phyloP scores from a whole-genome alignment of 306 rosid genomes.

The Vigna angularis region DNA sequence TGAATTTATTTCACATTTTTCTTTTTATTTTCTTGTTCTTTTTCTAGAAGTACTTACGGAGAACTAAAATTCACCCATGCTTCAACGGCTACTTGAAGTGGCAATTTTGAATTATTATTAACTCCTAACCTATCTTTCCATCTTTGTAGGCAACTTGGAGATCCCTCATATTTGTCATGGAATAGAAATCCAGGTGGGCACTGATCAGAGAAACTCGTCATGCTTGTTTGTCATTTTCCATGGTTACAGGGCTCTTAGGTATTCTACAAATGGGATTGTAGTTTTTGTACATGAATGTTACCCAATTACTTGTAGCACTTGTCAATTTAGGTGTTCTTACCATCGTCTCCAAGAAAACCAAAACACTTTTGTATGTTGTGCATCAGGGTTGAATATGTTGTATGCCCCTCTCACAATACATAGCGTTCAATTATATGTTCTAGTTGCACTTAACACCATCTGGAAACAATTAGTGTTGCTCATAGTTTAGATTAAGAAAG shows the following conservation, averaged over 20 bases:
- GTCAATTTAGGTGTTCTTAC: conserved; percentile 27
- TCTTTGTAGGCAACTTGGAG: conserved; percentile 87
- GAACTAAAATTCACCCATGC: not conserved
- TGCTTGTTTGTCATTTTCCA: conserved; percentile 11
- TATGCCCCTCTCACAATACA: conserved; percentile 33
- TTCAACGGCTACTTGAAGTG: not conserved
- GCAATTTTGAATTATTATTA: not conserved
- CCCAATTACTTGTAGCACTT: conserved; percentile 15
- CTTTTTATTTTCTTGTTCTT: not conserved
- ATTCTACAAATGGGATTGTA: conserved; percentile 29
- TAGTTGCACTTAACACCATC: not conserved
- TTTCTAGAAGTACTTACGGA: not conserved
- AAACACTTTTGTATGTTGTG: not conserved
- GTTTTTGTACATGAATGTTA: conserved; percentile 51
- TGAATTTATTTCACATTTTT: no score
- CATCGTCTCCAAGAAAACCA: not conserved
- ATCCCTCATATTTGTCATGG: conserved; percentile 88
- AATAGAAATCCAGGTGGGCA: conserved; percentile 81
- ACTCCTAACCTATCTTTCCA: conserved; percentile 16
- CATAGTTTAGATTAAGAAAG: no score
- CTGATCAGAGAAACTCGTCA: conserved; percentile 46
- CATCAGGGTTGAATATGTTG: conserved; percentile 36
- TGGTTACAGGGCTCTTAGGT: conserved; percentile 8
- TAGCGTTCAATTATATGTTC: not conserved
- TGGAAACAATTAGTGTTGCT: not conserved